Evolutionary conservation across 768 basidiomycete genomes (phyloP), one percentile per base, ranked within the genome.

Genomic region (Coprinellus micaceus): DNA sequence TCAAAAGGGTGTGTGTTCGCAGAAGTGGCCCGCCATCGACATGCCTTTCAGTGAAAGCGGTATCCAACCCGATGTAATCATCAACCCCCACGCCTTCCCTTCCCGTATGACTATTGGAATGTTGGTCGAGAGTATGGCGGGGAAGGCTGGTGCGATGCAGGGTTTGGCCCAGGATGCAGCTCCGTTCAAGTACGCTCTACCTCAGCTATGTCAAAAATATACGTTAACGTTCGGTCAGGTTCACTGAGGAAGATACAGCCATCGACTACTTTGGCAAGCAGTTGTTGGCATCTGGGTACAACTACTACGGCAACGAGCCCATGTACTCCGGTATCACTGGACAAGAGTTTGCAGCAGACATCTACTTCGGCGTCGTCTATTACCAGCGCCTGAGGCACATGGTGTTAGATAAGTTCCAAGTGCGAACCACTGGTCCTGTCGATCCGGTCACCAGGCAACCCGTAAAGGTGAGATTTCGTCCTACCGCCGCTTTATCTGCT

Each of bases 251-350:
- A 65, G 94, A 99, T 68, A 94, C 91, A n/a, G 97, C 97, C 0
- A 84, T 97, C 52, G 89, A 95, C 61, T 98, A 98, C 77, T 99
- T 99, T 63, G 97, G 97, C 39, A 84, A 97, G 62, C 97, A 99
- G 67, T 85, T 99, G 19, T 75, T 85, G 40, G 89, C 91, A 21
- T 86, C 97, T 13, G 97, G 97, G 7, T 99, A 98, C 79, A 98
- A 98, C 71, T 99, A 98, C 71, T 91, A 96, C 68, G 97, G 97
- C 13, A 98, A 97, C 73, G 97, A 99, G 70, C 95, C 97, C 4
- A 99, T 99, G 97, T 99, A 99, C 71, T 98, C 96, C 55, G 97
- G 97, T 22, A 97, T 99, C 69, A 98, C 97, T 6, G 97, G 97
- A 15, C 84, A 98, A 72, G 97, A 99, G 74, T 99, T 99, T 71